Conservation (phyloP, 495 filamentous ascomycete genomes). For the Trichoderma orchidacearum region DNA sequence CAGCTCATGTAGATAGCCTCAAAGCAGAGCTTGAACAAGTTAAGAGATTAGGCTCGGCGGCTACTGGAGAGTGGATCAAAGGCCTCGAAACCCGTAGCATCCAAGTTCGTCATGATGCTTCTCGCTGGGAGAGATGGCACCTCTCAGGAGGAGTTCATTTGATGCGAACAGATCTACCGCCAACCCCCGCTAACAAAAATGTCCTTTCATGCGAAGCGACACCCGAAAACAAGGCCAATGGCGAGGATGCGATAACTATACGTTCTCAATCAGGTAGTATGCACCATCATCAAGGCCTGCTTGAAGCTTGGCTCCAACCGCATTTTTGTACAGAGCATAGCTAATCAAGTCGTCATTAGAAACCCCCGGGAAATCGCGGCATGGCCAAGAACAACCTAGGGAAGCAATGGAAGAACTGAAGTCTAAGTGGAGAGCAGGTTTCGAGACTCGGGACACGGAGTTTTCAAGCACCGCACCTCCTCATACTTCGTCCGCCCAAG, state of each 20-base stretch:
- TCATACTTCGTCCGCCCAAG: slow-evolving; percentile 49
- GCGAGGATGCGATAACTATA: no score
- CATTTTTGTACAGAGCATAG: no score
- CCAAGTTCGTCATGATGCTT: slow-evolving; percentile 37
- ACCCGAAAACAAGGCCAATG: no score
- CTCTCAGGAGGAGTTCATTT: slow-evolving; percentile 26
- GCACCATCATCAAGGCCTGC: no score
- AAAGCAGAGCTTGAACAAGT: slow-evolving; percentile 42
- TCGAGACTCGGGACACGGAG: slow-evolving; percentile 48
- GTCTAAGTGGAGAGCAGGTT: slow-evolving; percentile 45
- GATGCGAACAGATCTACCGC: slow-evolving; percentile 13
- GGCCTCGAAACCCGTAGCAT: slow-evolving; percentile 49
- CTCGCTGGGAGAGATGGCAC: slow-evolving; percentile 62
- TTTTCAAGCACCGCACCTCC: slow-evolving; percentile 53
- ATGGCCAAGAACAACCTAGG: slow-evolving; percentile 23
- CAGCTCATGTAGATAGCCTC: slow-evolving; percentile 40
- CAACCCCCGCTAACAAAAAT: no score
- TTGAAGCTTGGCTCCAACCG: no score
- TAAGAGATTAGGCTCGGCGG: slow-evolving; percentile 42
- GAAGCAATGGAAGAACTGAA: slow-evolving; percentile 40
- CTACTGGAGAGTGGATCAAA: slow-evolving; percentile 62
- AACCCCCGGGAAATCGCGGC: slow-evolving; percentile 2
- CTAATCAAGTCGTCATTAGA: no score
- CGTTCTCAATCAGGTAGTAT: no score
- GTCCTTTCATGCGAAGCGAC: no score